phyloP scores from a whole-genome alignment of 257 asterid genomes.

The Euphrasia confusa region DNA sequence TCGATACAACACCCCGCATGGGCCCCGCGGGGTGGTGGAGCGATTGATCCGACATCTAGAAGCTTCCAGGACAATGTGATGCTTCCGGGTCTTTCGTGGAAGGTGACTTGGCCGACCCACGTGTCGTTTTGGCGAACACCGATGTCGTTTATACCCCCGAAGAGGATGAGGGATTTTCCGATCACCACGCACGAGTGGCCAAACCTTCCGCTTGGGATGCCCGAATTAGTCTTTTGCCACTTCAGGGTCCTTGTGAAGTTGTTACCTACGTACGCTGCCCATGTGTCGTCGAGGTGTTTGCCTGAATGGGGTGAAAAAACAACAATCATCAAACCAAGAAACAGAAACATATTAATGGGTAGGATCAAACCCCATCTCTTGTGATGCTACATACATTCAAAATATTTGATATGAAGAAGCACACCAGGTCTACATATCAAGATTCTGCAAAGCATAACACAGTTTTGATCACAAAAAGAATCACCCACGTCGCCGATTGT shows the following conservation, averaged over 20 bases:
- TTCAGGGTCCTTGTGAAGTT: constrained; percentile 39
- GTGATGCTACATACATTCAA: too few relatives aligned
- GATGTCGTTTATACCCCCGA: constrained; percentile 84
- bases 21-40: constrained; percentile 86
- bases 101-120: constrained; percentile 55
- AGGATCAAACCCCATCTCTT: too few relatives aligned
- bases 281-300: constrained; percentile 86
- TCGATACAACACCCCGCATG: constrained; percentile 78
- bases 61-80: constrained; percentile 65
- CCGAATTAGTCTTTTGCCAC: constrained; percentile 68
- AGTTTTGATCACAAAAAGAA: too few relatives aligned
- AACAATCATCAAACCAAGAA: background rate
- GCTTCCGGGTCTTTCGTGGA: constrained; percentile 34
- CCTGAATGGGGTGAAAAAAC: constrained; percentile 34
- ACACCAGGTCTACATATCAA: too few relatives aligned
- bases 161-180: constrained; percentile 52
- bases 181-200: constrained; percentile 78
- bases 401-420: too few relatives aligned
- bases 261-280: constrained; percentile 62
- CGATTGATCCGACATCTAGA: constrained; percentile 45
- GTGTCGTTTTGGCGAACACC: constrained; percentile 74
- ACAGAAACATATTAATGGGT: too few relatives aligned
- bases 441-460: too few relatives aligned
- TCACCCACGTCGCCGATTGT: too few relatives aligned
- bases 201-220: constrained; percentile 79